Conservation (phyloP, 1,139 yeast species). For the Pichia sp. region DNA sequence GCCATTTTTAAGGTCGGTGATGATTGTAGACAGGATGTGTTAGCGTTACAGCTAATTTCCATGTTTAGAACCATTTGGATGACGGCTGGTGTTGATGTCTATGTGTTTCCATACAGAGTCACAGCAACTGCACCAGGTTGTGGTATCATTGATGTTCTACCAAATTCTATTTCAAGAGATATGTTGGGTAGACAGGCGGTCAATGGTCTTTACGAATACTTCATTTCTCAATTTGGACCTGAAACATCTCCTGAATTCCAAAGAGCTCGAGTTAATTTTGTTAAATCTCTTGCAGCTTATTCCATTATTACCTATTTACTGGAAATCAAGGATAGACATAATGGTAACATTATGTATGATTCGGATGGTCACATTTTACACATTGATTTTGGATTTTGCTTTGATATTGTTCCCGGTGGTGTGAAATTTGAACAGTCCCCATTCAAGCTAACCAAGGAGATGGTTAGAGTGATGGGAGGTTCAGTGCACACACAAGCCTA, state of each 20-base stretch:
- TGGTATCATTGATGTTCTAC: constrained; percentile 96
- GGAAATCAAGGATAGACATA: constrained; percentile 96
- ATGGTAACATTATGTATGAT: constrained; percentile 98
- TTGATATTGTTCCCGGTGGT: constrained; percentile 98
- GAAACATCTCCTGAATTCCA: constrained; percentile 87
- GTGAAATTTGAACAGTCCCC: constrained; percentile 97
- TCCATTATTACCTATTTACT: constrained; percentile 86
- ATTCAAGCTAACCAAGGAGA: constrained; percentile 91
- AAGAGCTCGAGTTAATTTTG: constrained; percentile 83
- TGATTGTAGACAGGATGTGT: constrained; percentile 96
- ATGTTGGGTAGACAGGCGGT: constrained; percentile 99
- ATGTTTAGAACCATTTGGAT: constrained; percentile 90
- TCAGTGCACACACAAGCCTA: constrained; percentile 76
- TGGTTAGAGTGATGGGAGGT: constrained; percentile 96
- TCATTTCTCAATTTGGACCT: constrained; percentile 86
- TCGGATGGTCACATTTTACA: constrained; percentile 91
- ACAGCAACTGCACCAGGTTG: constrained; percentile 99
- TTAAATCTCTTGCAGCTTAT: constrained; percentile 92
- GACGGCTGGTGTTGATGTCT: constrained; percentile 79
- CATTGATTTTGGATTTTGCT: constrained; percentile 97
- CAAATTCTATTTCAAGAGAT: constrained; percentile 91
- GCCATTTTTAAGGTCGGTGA: constrained; percentile 99
- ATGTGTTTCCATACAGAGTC: constrained; percentile 88
- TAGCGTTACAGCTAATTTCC: constrained; percentile 87
- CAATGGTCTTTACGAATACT: constrained; percentile 91